Evolutionary conservation across 495 filamentous ascomycete genomes (phyloP).

Genomic region (Penicillium simplicissimum): DNA sequence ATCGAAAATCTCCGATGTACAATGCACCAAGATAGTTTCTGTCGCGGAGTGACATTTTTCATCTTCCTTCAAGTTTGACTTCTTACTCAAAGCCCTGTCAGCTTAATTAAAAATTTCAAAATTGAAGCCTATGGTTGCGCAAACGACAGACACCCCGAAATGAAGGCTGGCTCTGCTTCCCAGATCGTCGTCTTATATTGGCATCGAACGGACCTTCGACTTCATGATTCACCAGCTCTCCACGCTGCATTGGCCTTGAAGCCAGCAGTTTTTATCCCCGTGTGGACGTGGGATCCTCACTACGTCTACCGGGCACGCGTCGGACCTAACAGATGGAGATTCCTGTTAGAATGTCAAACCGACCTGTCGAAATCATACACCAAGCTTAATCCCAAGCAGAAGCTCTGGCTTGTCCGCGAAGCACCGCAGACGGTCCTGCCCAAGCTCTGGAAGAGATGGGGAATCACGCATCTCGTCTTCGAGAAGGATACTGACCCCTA

Average conservation of each 20-base stretch:
- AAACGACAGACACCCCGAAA: background rate
- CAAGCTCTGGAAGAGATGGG: conserved; percentile 68
- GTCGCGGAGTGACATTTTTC: background rate
- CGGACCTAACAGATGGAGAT: conserved; percentile 67
- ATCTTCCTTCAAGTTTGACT: background rate
- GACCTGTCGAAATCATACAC: conserved; percentile 62
- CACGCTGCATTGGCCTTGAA: conserved; percentile 63
- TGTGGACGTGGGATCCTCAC: conserved; percentile 74
- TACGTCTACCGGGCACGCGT: conserved; percentile 69
- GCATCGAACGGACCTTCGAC: conserved; percentile 71
- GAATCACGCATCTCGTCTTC: conserved; percentile 68
- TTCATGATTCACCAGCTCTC: conserved; percentile 70
- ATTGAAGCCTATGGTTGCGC: background rate
- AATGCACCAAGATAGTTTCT: background rate
- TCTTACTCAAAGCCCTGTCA: background rate
- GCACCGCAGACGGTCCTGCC: conserved; percentile 65
- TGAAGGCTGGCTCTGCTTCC: conserved; percentile 12
- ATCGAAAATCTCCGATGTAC: background rate
- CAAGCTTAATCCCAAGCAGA: conserved; percentile 62
- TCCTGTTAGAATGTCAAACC: conserved; percentile 65
- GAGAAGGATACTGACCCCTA: conserved; percentile 75
- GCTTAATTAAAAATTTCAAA: background rate
- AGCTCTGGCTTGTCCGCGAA: conserved; percentile 67
- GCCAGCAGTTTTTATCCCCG: conserved; percentile 60
- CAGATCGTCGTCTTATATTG: conserved; percentile 66